These are phyloP conservation scores for Ricinus communis DNA, from an alignment of 345 rosid species.

Conservation along the genomic window DNA sequence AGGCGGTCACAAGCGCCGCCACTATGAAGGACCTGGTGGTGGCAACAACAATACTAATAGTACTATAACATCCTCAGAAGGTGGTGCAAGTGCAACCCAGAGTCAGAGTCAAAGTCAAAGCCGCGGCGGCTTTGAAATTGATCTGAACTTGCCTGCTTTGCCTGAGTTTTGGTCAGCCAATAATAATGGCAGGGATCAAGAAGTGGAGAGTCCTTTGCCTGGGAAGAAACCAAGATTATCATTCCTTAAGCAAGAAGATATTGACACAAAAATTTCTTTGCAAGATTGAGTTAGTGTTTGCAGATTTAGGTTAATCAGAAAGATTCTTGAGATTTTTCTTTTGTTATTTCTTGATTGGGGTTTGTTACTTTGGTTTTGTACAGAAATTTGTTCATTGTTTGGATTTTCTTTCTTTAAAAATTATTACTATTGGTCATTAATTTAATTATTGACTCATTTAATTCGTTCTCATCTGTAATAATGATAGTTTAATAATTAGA, in stretches of 20 bases:
- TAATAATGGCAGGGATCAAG: slow-evolving; percentile 37
- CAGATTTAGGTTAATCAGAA: slow-evolving; percentile 2
- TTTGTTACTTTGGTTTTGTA: slow-evolving; percentile 26
- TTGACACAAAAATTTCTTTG: background rate
- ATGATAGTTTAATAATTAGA: background rate
- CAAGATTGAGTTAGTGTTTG: background rate
- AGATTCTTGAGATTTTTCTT: background rate
- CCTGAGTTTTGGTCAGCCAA: slow-evolving; percentile 43
- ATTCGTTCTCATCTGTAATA: slow-evolving; percentile 6
- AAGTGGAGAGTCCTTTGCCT: slow-evolving; percentile 67
- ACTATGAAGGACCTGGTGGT: slow-evolving; percentile 70
- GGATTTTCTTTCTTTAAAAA: background rate
- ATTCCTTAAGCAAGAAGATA: slow-evolving; percentile 19
- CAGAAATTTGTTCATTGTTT: slow-evolving; percentile 34
- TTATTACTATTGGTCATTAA: background rate
- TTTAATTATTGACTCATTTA: slow-evolving; percentile 22
- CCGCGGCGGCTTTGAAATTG: slow-evolving; percentile 55
- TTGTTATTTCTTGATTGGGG: slow-evolving; percentile 4
- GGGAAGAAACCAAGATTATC: slow-evolving; percentile 57
- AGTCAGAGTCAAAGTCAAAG: slow-evolving; percentile 47
- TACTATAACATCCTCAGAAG: slow-evolving; percentile 13
- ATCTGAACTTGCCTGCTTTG: slow-evolving; percentile 79
- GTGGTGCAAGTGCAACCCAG: slow-evolving; percentile 39
- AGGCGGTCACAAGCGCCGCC: slow-evolving; percentile 97
- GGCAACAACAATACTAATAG: slow-evolving; percentile 3